phyloP scores from a whole-genome alignment of 2,329 filamentous ascomycete genomes.

The Monascus ruber region DNA sequence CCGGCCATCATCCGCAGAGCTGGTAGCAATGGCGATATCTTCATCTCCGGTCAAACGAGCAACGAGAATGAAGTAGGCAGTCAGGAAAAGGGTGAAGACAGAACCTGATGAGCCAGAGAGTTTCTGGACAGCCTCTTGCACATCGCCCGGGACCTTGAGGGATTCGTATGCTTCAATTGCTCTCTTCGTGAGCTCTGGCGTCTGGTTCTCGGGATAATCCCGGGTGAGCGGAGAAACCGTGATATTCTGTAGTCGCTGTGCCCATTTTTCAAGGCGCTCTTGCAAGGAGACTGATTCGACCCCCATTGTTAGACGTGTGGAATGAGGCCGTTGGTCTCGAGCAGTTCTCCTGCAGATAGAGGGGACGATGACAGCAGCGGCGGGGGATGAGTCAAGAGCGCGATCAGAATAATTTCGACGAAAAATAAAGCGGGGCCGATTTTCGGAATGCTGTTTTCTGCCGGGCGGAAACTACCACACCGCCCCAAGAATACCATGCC shows the following conservation, averaged over 20 bases:
- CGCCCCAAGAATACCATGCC: no score
- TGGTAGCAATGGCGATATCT: constrained; percentile 38
- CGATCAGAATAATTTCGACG: no score
- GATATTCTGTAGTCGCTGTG: constrained; percentile 29
- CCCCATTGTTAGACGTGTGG: constrained; percentile 17
- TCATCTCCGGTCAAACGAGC: constrained; percentile 38
- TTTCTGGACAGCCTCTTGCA: constrained; percentile 27
- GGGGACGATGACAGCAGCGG: no score
- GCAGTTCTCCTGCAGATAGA: no score
- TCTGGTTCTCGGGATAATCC: constrained; percentile 31
- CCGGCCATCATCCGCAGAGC: constrained; percentile 30
- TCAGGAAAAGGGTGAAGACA: constrained; percentile 30
- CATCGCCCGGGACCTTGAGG: constrained; percentile 24
- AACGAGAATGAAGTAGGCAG: constrained; percentile 34
- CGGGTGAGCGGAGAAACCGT: constrained; percentile 34
- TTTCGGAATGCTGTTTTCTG: no score
- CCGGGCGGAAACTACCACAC: no score
- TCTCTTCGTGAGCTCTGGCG: constrained; percentile 25
- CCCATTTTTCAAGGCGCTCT: constrained; percentile 31
- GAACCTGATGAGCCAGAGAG: constrained; percentile 23
- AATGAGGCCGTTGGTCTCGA: no score
- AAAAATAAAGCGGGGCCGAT: no score
- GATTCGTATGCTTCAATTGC: constrained; percentile 34
- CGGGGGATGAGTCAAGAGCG: no score
- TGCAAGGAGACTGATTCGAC: constrained; percentile 22